phyloP scores from a whole-genome alignment of 2,329 filamentous ascomycete species.

The Dryadomyces sulphureus region DNA sequence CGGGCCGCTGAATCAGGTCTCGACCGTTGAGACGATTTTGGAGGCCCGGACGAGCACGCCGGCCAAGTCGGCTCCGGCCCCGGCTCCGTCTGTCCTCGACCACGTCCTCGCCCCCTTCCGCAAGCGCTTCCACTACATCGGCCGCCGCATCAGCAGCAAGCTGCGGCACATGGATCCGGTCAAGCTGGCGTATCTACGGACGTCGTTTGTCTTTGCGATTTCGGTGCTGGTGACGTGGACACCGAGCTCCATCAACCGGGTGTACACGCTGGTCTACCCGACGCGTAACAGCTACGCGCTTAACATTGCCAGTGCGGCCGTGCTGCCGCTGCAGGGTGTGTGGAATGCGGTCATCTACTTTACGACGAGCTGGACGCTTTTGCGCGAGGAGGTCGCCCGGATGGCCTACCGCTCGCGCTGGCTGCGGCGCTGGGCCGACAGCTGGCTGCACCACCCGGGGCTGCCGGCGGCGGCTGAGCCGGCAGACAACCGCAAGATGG shows the following conservation, averaged over 20 bases:
- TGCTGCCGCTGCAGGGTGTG: slow-evolving; percentile 63
- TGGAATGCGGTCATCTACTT: slow-evolving; percentile 73
- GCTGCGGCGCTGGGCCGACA: neutral
- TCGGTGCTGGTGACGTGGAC: slow-evolving; percentile 49
- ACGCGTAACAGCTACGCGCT: slow-evolving; percentile 43
- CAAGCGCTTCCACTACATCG: slow-evolving; percentile 2
- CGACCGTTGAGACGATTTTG: neutral
- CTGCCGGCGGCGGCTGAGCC: too few relatives aligned
- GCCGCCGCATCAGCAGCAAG: slow-evolving; percentile 16
- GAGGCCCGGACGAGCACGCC: neutral
- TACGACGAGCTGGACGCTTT: slow-evolving; percentile 38
- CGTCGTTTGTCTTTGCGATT: slow-evolving; percentile 45
- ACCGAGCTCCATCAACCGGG: slow-evolving; percentile 56
- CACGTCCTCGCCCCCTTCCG: neutral
- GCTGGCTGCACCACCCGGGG: neutral
- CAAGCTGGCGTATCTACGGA: slow-evolving; percentile 45
- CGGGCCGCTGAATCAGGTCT: neutral
- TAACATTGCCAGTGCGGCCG: slow-evolving; percentile 54
- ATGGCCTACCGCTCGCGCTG: slow-evolving; percentile 1
- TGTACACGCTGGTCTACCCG: slow-evolving; percentile 49
- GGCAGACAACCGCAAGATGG: neutral
- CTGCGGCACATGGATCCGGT: slow-evolving; percentile 36
- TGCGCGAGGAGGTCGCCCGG: slow-evolving; percentile 15
- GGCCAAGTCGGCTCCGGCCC: neutral
- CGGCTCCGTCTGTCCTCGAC: neutral